Evolutionary conservation across 441 rosid genomes (phyloP).

Genomic region (Manihot esculenta): DNA sequence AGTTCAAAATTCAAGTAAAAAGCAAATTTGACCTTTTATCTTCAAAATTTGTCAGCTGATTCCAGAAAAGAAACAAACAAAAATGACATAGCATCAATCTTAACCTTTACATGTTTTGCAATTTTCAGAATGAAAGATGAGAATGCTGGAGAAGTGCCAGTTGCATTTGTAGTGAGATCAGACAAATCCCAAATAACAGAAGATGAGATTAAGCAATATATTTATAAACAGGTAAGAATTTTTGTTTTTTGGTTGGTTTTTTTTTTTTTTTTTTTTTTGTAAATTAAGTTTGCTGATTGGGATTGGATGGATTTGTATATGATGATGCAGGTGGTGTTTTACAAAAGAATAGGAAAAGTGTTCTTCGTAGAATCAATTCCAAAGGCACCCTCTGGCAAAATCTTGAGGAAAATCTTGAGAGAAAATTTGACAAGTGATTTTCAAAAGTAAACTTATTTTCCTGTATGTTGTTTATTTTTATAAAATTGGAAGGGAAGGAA

Average conservation of each 20-base stretch:
- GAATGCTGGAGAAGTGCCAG: slow-evolving; percentile 71
- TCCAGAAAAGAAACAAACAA: no score
- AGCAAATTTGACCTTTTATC: no score
- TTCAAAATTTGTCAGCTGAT: no score
- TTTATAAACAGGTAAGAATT: slow-evolving; percentile 59
- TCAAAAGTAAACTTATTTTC: background rate
- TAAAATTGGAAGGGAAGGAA: background rate
- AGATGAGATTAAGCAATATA: slow-evolving; percentile 62
- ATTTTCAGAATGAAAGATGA: slow-evolving; percentile 65
- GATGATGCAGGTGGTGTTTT: slow-evolving; percentile 55
- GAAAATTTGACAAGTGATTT: slow-evolving; percentile 33
- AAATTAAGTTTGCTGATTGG: background rate
- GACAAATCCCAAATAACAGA: slow-evolving; percentile 52
- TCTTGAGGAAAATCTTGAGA: slow-evolving; percentile 53
- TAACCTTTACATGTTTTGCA: background rate
- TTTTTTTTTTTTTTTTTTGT: background rate
- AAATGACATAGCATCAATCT: no score
- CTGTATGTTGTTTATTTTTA: no score
- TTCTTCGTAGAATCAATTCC: slow-evolving; percentile 59
- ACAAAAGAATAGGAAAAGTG: slow-evolving; percentile 55
- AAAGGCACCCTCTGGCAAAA: slow-evolving; percentile 65
- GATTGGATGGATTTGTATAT: no score
- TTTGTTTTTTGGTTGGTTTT: background rate
- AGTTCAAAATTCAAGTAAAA: slow-evolving; percentile 23
- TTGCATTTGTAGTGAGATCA: slow-evolving; percentile 69